Base-by-base conservation (phyloP, 306 rosid species). In the Gastrolobium villosum region DNA sequence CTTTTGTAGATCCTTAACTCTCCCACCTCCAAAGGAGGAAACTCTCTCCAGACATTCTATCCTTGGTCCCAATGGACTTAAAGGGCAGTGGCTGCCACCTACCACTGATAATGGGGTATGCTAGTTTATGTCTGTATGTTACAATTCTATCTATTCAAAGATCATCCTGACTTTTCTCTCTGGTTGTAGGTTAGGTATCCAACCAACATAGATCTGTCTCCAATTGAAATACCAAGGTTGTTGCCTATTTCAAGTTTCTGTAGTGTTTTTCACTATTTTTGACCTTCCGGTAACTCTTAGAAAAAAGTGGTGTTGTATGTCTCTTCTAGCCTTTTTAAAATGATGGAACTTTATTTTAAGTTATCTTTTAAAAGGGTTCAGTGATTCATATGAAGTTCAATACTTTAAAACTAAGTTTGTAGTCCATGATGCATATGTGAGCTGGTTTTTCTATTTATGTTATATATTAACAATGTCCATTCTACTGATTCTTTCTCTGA, bases 1-100 rank as follows among this genome's bases (percentile, higher is more conserved):
- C n/a, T n/a, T n/a, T n/a, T 89, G 85, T 64, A 92, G 99, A 79
- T 86, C 96, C 84, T 75, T 95, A 45, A 79, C 57, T 76, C 66
- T 86, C 13, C 89, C 89, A 32, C 92, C 76, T 36, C 97, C 99
- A 37, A 95, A 77, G 65, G 89, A 83, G 72, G 99, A 95, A 83
- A 92, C 99, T 15, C 91, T 92, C 52, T 88, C 97, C 30, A 91
- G 83, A 26, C 99, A 95, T 88, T 95, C 99, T 39, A 88, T 95
- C 81, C 79, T 95, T 83, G 99, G 99, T 65, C 97, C 97, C 20
- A 83, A 79, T 66, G 97, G 99, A 72, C 95, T 95, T 79, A 77
- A 69, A 5, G 96, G 97, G 82, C 89, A 88, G 78, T 95, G 95
- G 97, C 89, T 72, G 71, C 87, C 90, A 63, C 97, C 98, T 82